These are phyloP conservation scores for Aspergillus piperis DNA, from an alignment of 2,329 filamentous ascomycete species.

Conservation along the genomic window DNA sequence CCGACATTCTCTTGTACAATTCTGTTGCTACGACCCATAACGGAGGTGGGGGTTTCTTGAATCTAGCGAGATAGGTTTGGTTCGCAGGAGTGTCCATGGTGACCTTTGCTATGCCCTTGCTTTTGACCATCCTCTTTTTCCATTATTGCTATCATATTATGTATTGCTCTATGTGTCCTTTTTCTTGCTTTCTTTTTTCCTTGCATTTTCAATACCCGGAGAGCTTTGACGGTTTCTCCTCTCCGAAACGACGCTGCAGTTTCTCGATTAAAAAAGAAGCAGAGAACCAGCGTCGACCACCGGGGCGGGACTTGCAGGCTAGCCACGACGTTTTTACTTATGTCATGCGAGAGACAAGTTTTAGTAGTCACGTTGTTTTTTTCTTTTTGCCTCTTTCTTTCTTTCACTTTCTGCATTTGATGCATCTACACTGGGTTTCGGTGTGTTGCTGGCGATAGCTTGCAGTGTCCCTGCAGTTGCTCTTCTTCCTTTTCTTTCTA, in stretches of 20 bases:
- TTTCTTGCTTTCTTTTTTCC: slow-evolving; percentile 13
- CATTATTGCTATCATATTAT: not conserved
- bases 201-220: slow-evolving; percentile 31
- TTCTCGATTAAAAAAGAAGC: not conserved
- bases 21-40: slow-evolving; percentile 14
- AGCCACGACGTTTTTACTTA: slow-evolving; percentile 22
- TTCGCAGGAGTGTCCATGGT: slow-evolving; percentile 13
- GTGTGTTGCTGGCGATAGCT: slow-evolving; percentile 30
- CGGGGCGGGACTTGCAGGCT: slow-evolving; percentile 20
- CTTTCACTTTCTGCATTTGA: slow-evolving; percentile 16
- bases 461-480: slow-evolving; percentile 2
- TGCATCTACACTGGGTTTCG: slow-evolving; percentile 27
- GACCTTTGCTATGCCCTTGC: not conserved
- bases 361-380: slow-evolving; percentile 5
- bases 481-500: slow-evolving; percentile 5
- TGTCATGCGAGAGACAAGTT: slow-evolving; percentile 18
- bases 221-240: slow-evolving; percentile 23
- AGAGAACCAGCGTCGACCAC: not conserved
- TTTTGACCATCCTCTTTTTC: slow-evolving; percentile 1
- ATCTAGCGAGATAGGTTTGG: slow-evolving; percentile 22
- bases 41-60: slow-evolving; percentile 13
- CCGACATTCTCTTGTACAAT: slow-evolving; percentile 27
- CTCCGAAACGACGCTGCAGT: slow-evolving; percentile 8
- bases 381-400: slow-evolving; percentile 19
- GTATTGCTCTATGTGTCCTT: slow-evolving; percentile 4